Percentiles rank a stretch among this genome's conserved stretches.
Conservation (phyloP, 495 filamentous ascomycete species). For the Annulohypoxylon maeteangense region DNA sequence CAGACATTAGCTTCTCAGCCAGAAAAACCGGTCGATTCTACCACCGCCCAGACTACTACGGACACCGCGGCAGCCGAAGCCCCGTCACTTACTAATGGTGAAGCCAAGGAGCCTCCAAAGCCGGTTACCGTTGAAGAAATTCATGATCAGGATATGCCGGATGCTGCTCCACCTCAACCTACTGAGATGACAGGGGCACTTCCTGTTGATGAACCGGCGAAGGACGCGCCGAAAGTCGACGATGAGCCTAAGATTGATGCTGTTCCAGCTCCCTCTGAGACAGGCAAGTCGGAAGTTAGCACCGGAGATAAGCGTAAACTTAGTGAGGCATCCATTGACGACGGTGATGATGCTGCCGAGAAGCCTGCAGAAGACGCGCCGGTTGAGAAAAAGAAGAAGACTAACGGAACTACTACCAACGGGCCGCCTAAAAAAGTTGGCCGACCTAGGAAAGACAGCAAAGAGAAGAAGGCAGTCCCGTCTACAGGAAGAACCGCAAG, state of each 20-base stretch:
- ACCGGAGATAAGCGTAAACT: slow-evolving; percentile 48
- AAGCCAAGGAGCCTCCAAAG: slow-evolving; percentile 34
- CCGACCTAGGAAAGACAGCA: slow-evolving; percentile 55
- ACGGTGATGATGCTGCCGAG: slow-evolving; percentile 26
- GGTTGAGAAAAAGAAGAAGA: slow-evolving; percentile 52
- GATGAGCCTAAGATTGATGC: slow-evolving; percentile 14
- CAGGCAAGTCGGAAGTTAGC: slow-evolving; percentile 17
- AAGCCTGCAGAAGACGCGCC: slow-evolving; percentile 29
- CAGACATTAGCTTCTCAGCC: slow-evolving; percentile 30
- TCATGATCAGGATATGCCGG: slow-evolving; percentile 35
- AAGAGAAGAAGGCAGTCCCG: slow-evolving; percentile 46
- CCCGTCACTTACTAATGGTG: slow-evolving; percentile 35
- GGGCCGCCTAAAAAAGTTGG: slow-evolving; percentile 47
- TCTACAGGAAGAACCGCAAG: slow-evolving; percentile 52
- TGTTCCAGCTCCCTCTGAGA: slow-evolving; percentile 1
- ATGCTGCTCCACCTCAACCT: slow-evolving; percentile 12
- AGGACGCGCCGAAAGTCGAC: slow-evolving; percentile 28
- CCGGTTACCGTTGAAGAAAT: slow-evolving; percentile 42
- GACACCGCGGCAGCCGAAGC: slow-evolving; percentile 26
- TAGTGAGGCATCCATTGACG: slow-evolving; percentile 37
- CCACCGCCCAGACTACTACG: slow-evolving; percentile 15
- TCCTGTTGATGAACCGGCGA: slow-evolving; percentile 12
- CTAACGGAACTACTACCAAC: slow-evolving; percentile 41
- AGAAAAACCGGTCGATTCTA: slow-evolving; percentile 38
- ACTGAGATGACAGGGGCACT: slow-evolving; percentile 36